phyloP scores from a whole-genome alignment of 208 protist species.

The Borovskyia barvae region DNA sequence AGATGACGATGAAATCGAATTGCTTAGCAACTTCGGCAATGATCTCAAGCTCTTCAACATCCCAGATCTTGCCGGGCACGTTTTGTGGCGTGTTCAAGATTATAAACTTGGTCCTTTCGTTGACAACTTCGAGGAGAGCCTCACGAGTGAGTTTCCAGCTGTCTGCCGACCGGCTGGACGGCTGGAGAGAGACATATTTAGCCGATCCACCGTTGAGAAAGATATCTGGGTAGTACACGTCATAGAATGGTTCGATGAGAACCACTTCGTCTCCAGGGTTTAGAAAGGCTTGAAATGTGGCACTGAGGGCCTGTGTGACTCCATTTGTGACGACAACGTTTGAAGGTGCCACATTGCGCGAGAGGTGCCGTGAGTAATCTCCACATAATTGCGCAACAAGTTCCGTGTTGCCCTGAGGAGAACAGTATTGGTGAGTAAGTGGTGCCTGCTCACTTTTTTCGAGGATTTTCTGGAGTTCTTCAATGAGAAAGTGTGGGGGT shows the following conservation, averaged over 20 bases:
- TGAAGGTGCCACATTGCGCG: conserved; percentile 38
- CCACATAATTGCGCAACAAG: conserved; percentile 64
- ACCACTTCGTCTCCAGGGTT: conserved; percentile 92
- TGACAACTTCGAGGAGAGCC: conserved; percentile 62
- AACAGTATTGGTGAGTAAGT: conserved; percentile 85
- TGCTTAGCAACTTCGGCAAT: conserved; percentile 72
- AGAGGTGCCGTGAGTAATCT: conserved; percentile 61
- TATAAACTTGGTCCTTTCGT: conserved; percentile 76
- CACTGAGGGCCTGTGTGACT: conserved; percentile 83
- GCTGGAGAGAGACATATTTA: conserved; percentile 73
- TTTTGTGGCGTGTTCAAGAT: conserved; percentile 95
- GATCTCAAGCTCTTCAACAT: conserved; percentile 53
- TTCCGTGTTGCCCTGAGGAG: conserved; percentile 55
- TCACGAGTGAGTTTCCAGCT: conserved; percentile 55
- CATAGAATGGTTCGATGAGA: conserved; percentile 93
- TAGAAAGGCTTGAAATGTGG: conserved; percentile 71
- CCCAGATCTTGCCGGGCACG: conserved; percentile 78
- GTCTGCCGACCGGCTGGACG: conserved; percentile 31
- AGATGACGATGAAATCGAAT: conserved; percentile 62
- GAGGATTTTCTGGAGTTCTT: conserved; percentile 50
- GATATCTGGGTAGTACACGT: conserved; percentile 78
- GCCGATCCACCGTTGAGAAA: conserved; percentile 65
- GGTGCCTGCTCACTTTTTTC: conserved; percentile 32
- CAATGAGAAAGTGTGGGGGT: conserved; percentile 65
- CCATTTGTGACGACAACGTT: conserved; percentile 83